These are phyloP conservation scores for Quercus phellos DNA, from an alignment of 331 rosid genomes.

Conservation along the genomic window DNA sequence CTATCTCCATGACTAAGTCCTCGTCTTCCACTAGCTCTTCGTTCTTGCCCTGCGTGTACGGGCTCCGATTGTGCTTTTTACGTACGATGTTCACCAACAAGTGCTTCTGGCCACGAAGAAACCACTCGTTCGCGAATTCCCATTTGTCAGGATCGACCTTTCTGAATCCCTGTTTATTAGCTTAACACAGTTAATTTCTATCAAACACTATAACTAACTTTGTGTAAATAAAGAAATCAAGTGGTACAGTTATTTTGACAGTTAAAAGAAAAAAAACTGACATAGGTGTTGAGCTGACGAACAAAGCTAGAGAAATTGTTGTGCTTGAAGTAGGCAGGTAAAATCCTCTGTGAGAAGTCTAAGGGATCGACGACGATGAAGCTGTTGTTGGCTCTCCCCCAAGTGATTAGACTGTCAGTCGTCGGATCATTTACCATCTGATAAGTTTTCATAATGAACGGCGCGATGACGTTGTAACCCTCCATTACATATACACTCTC, in stretches of 20 bases:
- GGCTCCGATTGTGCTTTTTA: constrained; percentile 32
- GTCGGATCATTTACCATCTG: constrained; percentile 80
- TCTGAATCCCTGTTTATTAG: constrained; percentile 54
- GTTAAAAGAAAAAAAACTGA: constrained; percentile 14
- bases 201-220: neutral
- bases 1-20: constrained; percentile 55
- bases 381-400: constrained; percentile 78
- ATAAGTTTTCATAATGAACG: constrained; percentile 78
- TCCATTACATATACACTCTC: constrained; percentile 44
- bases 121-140: constrained; percentile 96
- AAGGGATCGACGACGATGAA: constrained; percentile 79
- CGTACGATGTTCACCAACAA: constrained; percentile 57
- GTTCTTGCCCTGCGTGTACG: constrained; percentile 13
- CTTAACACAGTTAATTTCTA: neutral
- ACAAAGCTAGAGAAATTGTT: constrained; percentile 91
- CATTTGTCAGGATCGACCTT: constrained; percentile 89
- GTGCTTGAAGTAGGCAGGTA: constrained; percentile 85
- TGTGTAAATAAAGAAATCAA: neutral
- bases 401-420: constrained; percentile 53
- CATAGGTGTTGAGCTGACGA: constrained; percentile 94
- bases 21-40: constrained; percentile 49
- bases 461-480: constrained; percentile 51
- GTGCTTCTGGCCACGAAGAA: constrained; percentile 72
- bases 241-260: neutral
- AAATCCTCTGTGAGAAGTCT: constrained; percentile 60